Percentiles rank a stretch among this genome's conserved stretches.
Conservation (phyloP, 129 eudicot species). For the carrot (Daucus carota) region DNA sequence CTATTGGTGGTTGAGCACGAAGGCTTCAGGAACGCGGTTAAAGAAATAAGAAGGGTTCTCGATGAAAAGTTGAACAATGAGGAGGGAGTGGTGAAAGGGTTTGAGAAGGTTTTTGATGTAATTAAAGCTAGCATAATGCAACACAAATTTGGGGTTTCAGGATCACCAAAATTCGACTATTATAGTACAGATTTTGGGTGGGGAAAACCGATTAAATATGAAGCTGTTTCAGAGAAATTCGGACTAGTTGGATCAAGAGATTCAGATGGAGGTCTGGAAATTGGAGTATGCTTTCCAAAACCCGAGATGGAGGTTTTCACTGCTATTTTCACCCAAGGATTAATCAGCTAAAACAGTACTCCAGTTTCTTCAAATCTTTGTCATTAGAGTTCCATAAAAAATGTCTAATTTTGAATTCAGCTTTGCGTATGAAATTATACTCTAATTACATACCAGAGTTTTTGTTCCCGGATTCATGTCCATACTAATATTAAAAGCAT, state of each 20-base stretch:
- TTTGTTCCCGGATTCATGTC: too few species aligned
- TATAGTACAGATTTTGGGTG: constrained; percentile 27
- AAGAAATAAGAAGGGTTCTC: constrained; percentile 8
- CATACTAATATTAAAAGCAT: too few species aligned
- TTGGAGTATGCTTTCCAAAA: constrained; percentile 20
- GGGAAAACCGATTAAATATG: constrained; percentile 26
- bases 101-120: background rate
- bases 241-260: constrained; percentile 16
- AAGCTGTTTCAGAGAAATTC: constrained; percentile 13
- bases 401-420: too few species aligned
- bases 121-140: background rate
- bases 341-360: background rate
- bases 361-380: too few species aligned
- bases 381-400: too few species aligned
- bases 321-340: background rate
- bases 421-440: too few species aligned
- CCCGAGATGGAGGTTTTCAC: constrained; percentile 17
- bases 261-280: constrained; percentile 15
- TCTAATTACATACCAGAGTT: too few species aligned
- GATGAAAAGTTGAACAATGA: background rate
- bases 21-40: constrained; percentile 16
- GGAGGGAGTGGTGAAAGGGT: constrained; percentile 10
- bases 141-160: constrained; percentile 10
- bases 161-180: constrained; percentile 24
- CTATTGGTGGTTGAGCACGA: constrained; percentile 8